Conservation (phyloP, 306 rosid genomes). For the Dalbergia cultrata region DNA sequence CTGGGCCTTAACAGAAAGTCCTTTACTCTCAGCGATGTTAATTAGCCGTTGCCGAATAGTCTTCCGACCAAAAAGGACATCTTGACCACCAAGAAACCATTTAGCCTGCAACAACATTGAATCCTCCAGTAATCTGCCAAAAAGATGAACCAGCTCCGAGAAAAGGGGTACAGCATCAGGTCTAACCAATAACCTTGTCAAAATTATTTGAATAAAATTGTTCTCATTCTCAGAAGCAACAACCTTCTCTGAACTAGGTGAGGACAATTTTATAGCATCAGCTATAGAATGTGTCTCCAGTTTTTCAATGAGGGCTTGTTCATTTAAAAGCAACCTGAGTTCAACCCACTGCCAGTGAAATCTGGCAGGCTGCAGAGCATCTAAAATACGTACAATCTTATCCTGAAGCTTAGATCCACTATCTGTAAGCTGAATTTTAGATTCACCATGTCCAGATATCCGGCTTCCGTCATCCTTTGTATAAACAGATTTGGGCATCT, state of each 20-base stretch:
- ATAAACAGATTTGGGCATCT: conserved; percentile 64
- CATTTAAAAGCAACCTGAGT: conserved; percentile 93
- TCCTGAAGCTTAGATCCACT: conserved; percentile 75
- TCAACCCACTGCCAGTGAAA: conserved; percentile 99
- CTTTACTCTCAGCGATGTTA: conserved; percentile 74
- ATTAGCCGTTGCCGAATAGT: conserved; percentile 80
- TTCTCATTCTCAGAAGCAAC: conserved; percentile 90
- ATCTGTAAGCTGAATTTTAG: conserved; percentile 59
- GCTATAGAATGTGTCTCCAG: conserved; percentile 68
- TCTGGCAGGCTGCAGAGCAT: conserved; percentile 92
- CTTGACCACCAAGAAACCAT: conserved; percentile 89
- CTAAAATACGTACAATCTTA: conserved; percentile 80
- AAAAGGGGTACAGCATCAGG: conserved; percentile 99
- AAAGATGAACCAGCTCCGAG: conserved; percentile 90
- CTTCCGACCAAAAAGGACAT: conserved; percentile 91
- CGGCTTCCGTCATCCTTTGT: conserved; percentile 62
- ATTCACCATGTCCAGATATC: conserved; percentile 67
- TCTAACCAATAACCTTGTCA: conserved; percentile 90
- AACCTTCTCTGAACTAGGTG: conserved; percentile 75
- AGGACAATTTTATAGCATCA: conserved; percentile 80
- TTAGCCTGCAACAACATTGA: conserved; percentile 94
- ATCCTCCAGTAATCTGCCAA: conserved; percentile 91
- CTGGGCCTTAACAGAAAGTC: conserved; percentile 73
- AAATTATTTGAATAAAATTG: conserved; percentile 83
- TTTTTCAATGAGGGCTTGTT: conserved; percentile 87